These are phyloP conservation scores for Penicillium dipodomyicola DNA, from an alignment of 495 filamentous ascomycete species.

Conservation along the genomic window DNA sequence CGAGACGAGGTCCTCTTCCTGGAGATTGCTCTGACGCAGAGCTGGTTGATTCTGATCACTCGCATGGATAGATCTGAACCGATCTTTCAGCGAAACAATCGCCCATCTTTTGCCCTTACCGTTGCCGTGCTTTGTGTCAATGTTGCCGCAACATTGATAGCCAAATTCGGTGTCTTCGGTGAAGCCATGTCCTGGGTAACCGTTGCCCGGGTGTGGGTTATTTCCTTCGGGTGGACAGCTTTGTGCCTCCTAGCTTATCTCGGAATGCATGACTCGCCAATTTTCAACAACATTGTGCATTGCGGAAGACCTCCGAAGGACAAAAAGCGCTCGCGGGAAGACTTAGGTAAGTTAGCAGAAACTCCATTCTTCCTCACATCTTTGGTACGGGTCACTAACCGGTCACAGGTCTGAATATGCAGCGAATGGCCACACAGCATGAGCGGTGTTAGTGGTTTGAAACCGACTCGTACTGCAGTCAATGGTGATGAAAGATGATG, in stretches of 20 bases:
- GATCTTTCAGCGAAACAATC: constrained; percentile 72
- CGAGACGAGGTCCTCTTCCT: constrained; percentile 83
- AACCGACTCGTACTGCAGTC: neutral
- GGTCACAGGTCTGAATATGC: constrained; percentile 68
- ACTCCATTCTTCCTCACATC: neutral
- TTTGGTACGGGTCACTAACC: constrained; percentile 21
- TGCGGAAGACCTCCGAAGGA: constrained; percentile 74
- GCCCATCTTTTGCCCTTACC: constrained; percentile 77
- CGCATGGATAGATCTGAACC: constrained; percentile 64
- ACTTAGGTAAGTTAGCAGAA: constrained; percentile 67
- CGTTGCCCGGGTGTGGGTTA: constrained; percentile 84
- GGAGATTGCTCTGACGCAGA: constrained; percentile 86
- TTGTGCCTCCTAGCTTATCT: constrained; percentile 77
- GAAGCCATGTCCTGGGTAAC: constrained; percentile 69
- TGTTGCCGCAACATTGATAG: constrained; percentile 78
- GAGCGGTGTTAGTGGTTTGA: neutral
- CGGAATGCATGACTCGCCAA: constrained; percentile 68
- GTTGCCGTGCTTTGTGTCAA: constrained; percentile 78
- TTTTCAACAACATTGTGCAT: constrained; percentile 91
- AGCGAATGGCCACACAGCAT: constrained; percentile 51
- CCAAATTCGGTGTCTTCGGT: constrained; percentile 72
- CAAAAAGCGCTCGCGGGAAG: constrained; percentile 75
- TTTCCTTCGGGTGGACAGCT: constrained; percentile 69
- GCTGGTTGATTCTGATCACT: constrained; percentile 96
- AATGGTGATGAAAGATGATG: neutral